Evolutionary conservation across 2,329 filamentous ascomycete species (phyloP).

Genomic region (Fusarium armeniacum): DNA sequence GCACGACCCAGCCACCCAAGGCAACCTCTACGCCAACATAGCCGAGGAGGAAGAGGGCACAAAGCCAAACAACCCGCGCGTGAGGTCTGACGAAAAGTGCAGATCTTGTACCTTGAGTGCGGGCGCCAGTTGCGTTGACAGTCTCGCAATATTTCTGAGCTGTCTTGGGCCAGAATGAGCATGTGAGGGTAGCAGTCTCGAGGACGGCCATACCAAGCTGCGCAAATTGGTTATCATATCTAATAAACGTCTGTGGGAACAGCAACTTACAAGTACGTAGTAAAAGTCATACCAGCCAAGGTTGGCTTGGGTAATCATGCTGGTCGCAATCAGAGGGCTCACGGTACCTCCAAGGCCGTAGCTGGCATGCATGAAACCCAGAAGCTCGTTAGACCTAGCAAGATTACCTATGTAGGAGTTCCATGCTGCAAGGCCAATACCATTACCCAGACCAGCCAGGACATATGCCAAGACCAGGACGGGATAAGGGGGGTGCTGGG

Average conservation of each 20-base stretch:
- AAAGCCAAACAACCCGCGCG: conserved; percentile 74
- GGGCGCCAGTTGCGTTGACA: conserved; percentile 43
- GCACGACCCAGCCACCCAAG: conserved; percentile 86
- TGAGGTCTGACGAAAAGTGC: conserved; percentile 59
- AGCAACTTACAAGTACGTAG: conserved; percentile 62
- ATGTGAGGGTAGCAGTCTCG: conserved; percentile 55
- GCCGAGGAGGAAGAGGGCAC: conserved; percentile 77
- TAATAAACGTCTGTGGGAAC: rapidly evolving
- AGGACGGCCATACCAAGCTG: conserved; percentile 19
- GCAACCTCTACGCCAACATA: conserved; percentile 84
- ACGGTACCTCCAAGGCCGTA: conserved; percentile 78
- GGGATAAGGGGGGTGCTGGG: conserved; percentile 76
- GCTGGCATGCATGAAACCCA: conserved; percentile 76
- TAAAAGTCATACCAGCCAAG: conserved; percentile 80
- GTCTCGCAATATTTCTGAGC: conserved; percentile 65
- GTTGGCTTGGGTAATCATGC: conserved; percentile 73
- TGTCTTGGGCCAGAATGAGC: conserved; percentile 73
- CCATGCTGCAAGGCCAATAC: conserved; percentile 70
- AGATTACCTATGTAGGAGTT: conserved; percentile 73
- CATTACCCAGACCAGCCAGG: conserved; percentile 78
- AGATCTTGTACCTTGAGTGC: conserved; percentile 31
- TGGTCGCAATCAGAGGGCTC: conserved; percentile 77
- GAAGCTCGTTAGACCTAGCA: conserved; percentile 76
- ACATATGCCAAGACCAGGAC: conserved; percentile 75
- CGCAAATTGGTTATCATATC: not conserved